Evolutionary conservation across 1,139 yeast species (phyloP).

Genomic region (Taphrina deformans): DNA sequence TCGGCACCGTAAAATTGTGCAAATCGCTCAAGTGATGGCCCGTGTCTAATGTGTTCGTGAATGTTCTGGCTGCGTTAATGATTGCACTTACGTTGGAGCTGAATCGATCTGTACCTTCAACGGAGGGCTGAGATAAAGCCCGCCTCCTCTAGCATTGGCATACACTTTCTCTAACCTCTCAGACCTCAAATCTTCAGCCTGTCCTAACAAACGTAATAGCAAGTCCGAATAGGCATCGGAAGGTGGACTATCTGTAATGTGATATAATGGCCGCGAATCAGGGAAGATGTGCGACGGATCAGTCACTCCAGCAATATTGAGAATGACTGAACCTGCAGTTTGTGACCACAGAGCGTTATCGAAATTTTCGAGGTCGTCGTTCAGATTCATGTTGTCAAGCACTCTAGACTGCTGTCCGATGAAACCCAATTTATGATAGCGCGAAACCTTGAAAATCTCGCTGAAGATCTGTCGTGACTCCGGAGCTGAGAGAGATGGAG

Average conservation of each 20-base stretch:
- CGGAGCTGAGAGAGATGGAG: slow-evolving; percentile 20
- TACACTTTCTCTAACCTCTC: slow-evolving; percentile 27
- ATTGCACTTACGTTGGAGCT: slow-evolving; percentile 6
- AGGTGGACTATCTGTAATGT: slow-evolving; percentile 33
- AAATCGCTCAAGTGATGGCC: slow-evolving; percentile 24
- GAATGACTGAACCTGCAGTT: slow-evolving; percentile 24
- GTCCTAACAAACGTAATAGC: slow-evolving; percentile 25
- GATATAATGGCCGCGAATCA: slow-evolving; percentile 30
- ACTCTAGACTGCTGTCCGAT: slow-evolving; percentile 33
- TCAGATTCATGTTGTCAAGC: slow-evolving; percentile 14
- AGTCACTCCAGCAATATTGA: slow-evolving; percentile 33
- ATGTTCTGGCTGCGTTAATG: slow-evolving; percentile 16
- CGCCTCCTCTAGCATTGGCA: slow-evolving; percentile 33
- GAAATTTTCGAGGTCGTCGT: not conserved
- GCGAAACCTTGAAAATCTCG: slow-evolving; percentile 32
- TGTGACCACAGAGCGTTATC: slow-evolving; percentile 22
- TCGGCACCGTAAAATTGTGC: slow-evolving; percentile 27
- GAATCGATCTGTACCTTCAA: slow-evolving; percentile 3
- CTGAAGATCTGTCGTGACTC: slow-evolving; percentile 33
- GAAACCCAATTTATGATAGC: slow-evolving; percentile 31
- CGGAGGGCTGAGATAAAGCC: slow-evolving; percentile 31
- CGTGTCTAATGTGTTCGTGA: slow-evolving; percentile 32
- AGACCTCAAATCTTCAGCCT: slow-evolving; percentile 25
- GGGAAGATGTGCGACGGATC: slow-evolving; percentile 32
- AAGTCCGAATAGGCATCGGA: slow-evolving; percentile 33